A percentile compares a stretch with the other conserved stretches of the same genome.
Conservation (phyloP, 2,329 filamentous ascomycete genomes). For the Xenosphaeropsis pyriputrescens region DNA sequence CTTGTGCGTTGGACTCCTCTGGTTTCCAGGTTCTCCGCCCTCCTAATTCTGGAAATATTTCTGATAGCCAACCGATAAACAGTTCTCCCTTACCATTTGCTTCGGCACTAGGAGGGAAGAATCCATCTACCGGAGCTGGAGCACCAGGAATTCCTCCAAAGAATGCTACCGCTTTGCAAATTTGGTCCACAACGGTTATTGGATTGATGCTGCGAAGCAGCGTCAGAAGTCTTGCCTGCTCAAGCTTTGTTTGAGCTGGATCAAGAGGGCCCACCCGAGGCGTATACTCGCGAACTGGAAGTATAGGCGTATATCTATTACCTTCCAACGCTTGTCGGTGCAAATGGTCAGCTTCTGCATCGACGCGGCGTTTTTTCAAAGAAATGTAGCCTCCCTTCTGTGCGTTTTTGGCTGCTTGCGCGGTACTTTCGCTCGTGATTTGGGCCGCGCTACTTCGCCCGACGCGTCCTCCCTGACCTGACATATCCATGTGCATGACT, state of each 20-base stretch:
- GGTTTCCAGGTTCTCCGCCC: background rate
- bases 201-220: slow-evolving; percentile 40
- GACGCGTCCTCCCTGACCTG: slow-evolving; percentile 21
- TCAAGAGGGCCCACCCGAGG: slow-evolving; percentile 19
- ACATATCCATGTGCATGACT: slow-evolving; percentile 43
- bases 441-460: slow-evolving; percentile 45
- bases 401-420: slow-evolving; percentile 39
- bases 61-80: slow-evolving; percentile 46
- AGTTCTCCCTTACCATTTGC: slow-evolving; percentile 40
- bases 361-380: slow-evolving; percentile 18
- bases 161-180: slow-evolving; percentile 47
- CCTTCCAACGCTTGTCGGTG: slow-evolving; percentile 9
- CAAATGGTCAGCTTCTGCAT: slow-evolving; percentile 5
- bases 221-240: slow-evolving; percentile 44
- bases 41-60: slow-evolving; percentile 36
- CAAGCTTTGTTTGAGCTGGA: slow-evolving; percentile 36
- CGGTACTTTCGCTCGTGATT: slow-evolving; percentile 46
- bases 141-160: slow-evolving; percentile 45
- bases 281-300: slow-evolving; percentile 2
- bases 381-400: slow-evolving; percentile 38
- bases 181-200: slow-evolving; percentile 40
- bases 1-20: slow-evolving; percentile 1
- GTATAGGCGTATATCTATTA: slow-evolving; percentile 10
- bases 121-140: slow-evolving; percentile 30
- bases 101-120: slow-evolving; percentile 39